Evolutionary conservation across 179 eudicot genomes (phyloP).

Genomic region (Pouteria campechiana): DNA sequence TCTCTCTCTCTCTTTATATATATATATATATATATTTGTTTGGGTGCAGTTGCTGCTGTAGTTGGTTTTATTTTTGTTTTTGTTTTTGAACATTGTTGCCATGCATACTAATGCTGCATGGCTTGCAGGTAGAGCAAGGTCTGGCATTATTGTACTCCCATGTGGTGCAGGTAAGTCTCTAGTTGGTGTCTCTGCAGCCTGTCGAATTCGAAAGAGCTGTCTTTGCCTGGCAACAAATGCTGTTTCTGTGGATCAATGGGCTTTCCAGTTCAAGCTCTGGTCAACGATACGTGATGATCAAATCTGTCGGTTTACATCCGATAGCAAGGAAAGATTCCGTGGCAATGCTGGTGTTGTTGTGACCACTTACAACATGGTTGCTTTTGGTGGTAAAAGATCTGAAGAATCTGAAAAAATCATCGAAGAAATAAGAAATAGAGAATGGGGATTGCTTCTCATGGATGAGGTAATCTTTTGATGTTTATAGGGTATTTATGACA

Average conservation of each 20-base stretch:
- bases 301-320: constrained; percentile 93
- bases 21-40: no score
- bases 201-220: constrained; percentile 87
- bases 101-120: background rate
- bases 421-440: constrained; percentile 93
- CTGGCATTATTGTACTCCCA: constrained; percentile 95
- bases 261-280: constrained; percentile 97
- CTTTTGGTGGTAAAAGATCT: constrained; percentile 94
- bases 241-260: constrained; percentile 99
- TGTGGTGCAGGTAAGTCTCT: constrained; percentile 99
- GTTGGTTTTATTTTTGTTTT: no score
- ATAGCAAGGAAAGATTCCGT: constrained; percentile 93
- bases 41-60: no score
- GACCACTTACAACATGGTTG: constrained; percentile 98
- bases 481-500: no score
- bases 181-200: constrained; percentile 97
- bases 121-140: constrained; percentile 86
- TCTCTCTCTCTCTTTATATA: no score
- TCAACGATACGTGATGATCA: constrained; percentile 90
- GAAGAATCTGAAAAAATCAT: constrained; percentile 98
- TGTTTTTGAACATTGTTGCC: background rate
- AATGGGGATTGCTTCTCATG: constrained; percentile 99
- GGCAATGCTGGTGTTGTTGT: constrained; percentile 98
- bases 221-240: constrained; percentile 99
- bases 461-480: constrained; percentile 56